phyloP scores from a whole-genome alignment of 2,329 filamentous ascomycete species.

The Thermoascus crustaceus region DNA sequence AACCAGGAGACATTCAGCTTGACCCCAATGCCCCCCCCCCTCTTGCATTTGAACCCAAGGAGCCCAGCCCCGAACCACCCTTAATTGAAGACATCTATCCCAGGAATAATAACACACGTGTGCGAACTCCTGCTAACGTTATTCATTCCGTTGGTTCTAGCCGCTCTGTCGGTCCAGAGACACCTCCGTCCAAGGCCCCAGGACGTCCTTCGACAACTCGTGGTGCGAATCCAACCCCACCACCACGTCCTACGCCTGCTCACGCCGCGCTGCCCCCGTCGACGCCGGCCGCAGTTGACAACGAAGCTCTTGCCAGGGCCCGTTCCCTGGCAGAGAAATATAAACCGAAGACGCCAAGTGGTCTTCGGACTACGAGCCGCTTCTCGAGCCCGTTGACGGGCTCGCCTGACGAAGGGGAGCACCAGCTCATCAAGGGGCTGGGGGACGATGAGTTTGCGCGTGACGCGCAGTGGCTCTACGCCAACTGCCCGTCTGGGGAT shows the following conservation, averaged over 20 bases:
- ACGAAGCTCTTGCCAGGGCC: conserved; percentile 26
- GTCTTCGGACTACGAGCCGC: conserved; percentile 30
- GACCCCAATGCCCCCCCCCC: background rate
- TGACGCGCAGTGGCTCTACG: conserved; percentile 6
- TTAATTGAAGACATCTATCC: too few species aligned
- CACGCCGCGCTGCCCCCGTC: conserved; percentile 10
- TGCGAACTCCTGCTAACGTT: too few species aligned
- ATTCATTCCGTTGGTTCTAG: too few species aligned
- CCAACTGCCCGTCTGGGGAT: conserved; percentile 10
- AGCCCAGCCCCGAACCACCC: too few species aligned
- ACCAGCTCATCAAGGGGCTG: conserved; percentile 1
- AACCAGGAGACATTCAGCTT: conserved; percentile 2
- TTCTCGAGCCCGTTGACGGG: conserved; percentile 5
- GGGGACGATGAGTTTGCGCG: conserved; percentile 8
- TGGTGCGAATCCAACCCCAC: conserved; percentile 4
- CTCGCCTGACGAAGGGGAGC: background rate
- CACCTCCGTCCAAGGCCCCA: conserved; percentile 2
- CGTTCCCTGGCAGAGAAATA: conserved; percentile 33
- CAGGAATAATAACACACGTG: too few species aligned
- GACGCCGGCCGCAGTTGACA: conserved; percentile 16
- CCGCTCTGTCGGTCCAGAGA: too few species aligned
- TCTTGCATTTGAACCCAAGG: too few species aligned
- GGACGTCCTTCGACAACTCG: background rate
- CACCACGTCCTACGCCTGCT: conserved; percentile 9
- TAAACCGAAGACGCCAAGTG: conserved; percentile 36